phyloP scores from a whole-genome alignment of 2,329 filamentous ascomycete genomes.

The Botrytis hyacinthi region DNA sequence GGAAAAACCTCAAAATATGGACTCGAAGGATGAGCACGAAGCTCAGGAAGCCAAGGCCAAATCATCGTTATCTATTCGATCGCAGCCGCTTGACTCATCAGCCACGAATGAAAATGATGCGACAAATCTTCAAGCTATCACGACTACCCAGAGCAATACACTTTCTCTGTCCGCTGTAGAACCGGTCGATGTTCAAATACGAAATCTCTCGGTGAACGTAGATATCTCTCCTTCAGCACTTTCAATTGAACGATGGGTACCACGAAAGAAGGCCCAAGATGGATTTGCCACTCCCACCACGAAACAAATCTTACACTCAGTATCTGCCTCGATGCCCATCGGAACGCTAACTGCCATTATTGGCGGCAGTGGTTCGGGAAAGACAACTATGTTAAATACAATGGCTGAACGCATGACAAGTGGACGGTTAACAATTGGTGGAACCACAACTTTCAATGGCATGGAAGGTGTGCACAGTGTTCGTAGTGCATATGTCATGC shows the following conservation, averaged over 20 bases:
- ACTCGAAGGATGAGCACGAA: neutral
- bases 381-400: conserved; percentile 69
- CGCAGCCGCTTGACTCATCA: neutral
- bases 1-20: neutral
- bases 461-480: conserved; percentile 51
- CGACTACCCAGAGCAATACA: conserved; percentile 31
- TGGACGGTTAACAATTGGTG: conserved; percentile 50
- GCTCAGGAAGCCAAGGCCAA: neutral
- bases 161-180: conserved; percentile 50
- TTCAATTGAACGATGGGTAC: conserved; percentile 43
- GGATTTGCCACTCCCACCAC: conserved; percentile 39
- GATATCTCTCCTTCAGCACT: conserved; percentile 56
- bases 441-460: conserved; percentile 61
- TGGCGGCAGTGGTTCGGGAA: conserved; percentile 70
- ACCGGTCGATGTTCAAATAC: conserved; percentile 53
- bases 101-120: conserved; percentile 3
- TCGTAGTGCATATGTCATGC: conserved; percentile 69
- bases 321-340: conserved; percentile 61
- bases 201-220: conserved; percentile 54
- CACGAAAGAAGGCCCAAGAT: conserved; percentile 33
- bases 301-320: conserved; percentile 59
- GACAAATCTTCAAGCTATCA: conserved; percentile 18
- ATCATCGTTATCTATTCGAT: neutral
- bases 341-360: conserved; percentile 74
- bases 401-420: conserved; percentile 66